Evolutionary conservation across 306 rosid species (phyloP), one percentile per base, ranked within the genome.

Genomic region (Quercus cerris): DNA sequence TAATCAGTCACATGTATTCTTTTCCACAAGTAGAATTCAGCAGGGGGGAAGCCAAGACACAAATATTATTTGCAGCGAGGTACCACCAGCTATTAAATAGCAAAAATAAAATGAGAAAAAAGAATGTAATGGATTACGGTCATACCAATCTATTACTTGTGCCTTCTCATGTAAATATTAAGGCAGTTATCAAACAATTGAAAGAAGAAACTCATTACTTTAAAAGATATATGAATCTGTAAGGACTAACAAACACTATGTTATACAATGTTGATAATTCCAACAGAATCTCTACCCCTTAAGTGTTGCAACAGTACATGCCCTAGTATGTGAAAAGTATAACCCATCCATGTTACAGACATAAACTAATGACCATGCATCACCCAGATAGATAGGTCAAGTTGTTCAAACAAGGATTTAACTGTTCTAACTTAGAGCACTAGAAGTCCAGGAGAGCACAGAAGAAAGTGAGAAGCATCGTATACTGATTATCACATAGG

Each of bases 61-160:
- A 23, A 33, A 58, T 18, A 27, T 22, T 44, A 33, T 27, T 27
- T 33, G 70, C 70, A 15, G 44, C 31, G 58, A n/a, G 49, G 58
- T 57, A 15, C 54, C 54, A 35, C 46, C 56, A 68, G 69, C 64
- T 52, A 71, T 22, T 61, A 74, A 25, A 44, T 41, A 66, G 72
- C 75, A 72, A 71, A 58, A 72, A n/a, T 41, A 77, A 64, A 64
- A 77, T 71, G 19, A 12, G 5, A 61, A 61, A 28, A 12, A 11
- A 23, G 5, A 22, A 23, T 23, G 31, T 22, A 61, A 61, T 61
- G 67, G 30, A 61, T 61, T 23, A 23, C 4, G 1, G 33, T 61
- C 67, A 61, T 61, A 61, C 17, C 54, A 49, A 12, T 10, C 67
- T 23, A 25, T 61, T 14, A 10, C 15, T 25, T 61, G 31, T 61